Evolutionary conservation across 2,329 filamentous ascomycete species (phyloP), one percentile per base, ranked within the genome.

Genomic region (Fusarium nematophilum): DNA sequence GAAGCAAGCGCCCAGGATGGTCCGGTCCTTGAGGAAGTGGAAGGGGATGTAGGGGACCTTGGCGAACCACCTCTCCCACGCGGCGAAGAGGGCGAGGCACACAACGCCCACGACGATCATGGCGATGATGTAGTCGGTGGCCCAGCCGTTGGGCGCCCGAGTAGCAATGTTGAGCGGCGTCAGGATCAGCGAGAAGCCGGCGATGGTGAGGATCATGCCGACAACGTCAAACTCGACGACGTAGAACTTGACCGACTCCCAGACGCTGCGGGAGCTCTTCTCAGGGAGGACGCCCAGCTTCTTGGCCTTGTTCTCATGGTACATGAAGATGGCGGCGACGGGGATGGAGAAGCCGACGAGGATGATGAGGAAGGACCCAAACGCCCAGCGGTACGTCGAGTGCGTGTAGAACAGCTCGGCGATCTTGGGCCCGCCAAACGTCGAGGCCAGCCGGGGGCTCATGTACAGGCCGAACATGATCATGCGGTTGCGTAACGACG

Each of bases 311-410:
- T 74, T 75, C 52, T 85, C 81, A 65, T 87, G 86, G 65, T 79
- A 72, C 49, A 82, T 75, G 59, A 89, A 76, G 13, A 88, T 74
- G 15, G 78, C 68, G 27, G 83, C 82, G 18, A 90, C 78, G 0
- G 89, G 88, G 18, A 86, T 62, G 42, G 83, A 83, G 45, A 87
- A 81, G 33, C 83, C 75, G 18, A 87, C 86, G 5, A 86, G 76
- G 55, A 90, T 81, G 62, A 91, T 87, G 31, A 83, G 80, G 73
- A 89, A 91, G 55, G 82, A 81, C 33, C 86, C 88, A 65, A 86
- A 90, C 8, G 65, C 67, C 65, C 65, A 68, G 2, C 64, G 61
- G 42, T 66, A 68, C 30, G 65, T 67, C 5, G 56, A 63, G 51
- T 70, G 48, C 42, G 57, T 26, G 14, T 62, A 59, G 45, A 69